Evolutionary conservation across 306 rosid genomes (phyloP).

Genomic region (Sesbania bispinosa): DNA sequence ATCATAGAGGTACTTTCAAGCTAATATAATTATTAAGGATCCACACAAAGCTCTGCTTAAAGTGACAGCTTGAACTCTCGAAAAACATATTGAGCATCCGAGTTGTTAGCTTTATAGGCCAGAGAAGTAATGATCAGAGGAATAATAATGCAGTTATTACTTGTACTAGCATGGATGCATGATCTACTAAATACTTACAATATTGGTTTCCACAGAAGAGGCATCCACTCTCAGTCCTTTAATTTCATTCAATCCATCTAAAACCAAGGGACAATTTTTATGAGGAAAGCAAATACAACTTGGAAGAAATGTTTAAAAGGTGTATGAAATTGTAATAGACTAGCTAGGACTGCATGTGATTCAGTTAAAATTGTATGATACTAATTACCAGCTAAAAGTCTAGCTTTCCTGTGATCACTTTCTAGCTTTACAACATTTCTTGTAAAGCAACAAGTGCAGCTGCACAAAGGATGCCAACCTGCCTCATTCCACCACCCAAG

Average conservation of each 20-base stretch:
- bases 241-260: constrained; percentile 61
- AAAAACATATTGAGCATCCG: background rate
- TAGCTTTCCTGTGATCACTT: constrained; percentile 75
- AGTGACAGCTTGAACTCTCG: background rate
- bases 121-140: background rate
- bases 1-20: background rate
- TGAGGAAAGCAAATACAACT: background rate
- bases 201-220: constrained; percentile 67
- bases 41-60: background rate
- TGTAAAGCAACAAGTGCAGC: constrained; percentile 76
- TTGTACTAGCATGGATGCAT: background rate
- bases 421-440: constrained; percentile 65
- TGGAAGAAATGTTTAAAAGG: background rate
- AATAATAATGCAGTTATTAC: background rate
- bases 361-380: background rate
- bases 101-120: no score
- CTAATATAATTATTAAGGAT: background rate
- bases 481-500: constrained; percentile 97
- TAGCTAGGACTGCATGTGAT: background rate
- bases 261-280: background rate
- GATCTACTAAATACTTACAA: constrained; percentile 47
- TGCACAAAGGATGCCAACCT: constrained; percentile 81
- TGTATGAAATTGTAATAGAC: background rate
- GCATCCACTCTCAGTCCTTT: constrained; percentile 55
- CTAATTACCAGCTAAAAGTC: constrained; percentile 64